phyloP scores from a whole-genome alignment of 2,329 filamentous ascomycete genomes.

The Neoarthrinium moseri region DNA sequence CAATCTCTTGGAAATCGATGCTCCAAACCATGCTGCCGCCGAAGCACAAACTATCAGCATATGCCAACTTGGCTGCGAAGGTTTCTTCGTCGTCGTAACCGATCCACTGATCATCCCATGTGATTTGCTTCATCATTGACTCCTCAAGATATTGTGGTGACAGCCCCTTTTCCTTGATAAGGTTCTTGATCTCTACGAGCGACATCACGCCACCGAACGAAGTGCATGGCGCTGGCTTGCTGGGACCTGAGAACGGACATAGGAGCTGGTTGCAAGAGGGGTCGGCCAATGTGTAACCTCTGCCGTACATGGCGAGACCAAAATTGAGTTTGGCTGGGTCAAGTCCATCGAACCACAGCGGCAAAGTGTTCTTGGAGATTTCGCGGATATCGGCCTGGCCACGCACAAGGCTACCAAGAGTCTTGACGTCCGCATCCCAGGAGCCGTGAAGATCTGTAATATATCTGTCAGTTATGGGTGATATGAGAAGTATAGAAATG shows the following conservation, averaged over 20 bases:
- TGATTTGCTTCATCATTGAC: slow-evolving; percentile 25
- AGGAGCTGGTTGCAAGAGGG: slow-evolving; percentile 21
- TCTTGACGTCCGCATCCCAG: slow-evolving; percentile 35
- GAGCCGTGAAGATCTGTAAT: slow-evolving; percentile 34
- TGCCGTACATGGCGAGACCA: slow-evolving; percentile 46
- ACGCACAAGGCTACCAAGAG: slow-evolving; percentile 28
- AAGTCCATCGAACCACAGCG: slow-evolving; percentile 40
- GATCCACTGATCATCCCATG: slow-evolving; percentile 25
- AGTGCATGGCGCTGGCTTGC: slow-evolving; percentile 27
- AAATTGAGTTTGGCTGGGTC: slow-evolving; percentile 41
- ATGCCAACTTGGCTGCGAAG: slow-evolving; percentile 22
- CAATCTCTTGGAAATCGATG: slow-evolving; percentile 18
- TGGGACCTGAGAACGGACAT: slow-evolving; percentile 22
- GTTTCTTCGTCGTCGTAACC: slow-evolving; percentile 26
- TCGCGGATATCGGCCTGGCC: slow-evolving; percentile 42
- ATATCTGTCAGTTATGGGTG: background rate
- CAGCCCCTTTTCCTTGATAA: slow-evolving; percentile 21
- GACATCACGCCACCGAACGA: slow-evolving; percentile 28
- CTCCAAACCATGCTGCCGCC: slow-evolving; percentile 32
- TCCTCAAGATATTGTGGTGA: slow-evolving; percentile 14
- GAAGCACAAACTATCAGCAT: slow-evolving; percentile 26
- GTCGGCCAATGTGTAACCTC: slow-evolving; percentile 36
- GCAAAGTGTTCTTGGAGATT: slow-evolving; percentile 33
- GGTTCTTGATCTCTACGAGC: slow-evolving; percentile 26
- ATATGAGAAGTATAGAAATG: background rate